A percentile compares a stretch with the other conserved stretches of the same genome.
Evolutionary conservation across 2,329 filamentous ascomycete species (phyloP).

Genomic region (Pseudogymnoascus sp.): DNA sequence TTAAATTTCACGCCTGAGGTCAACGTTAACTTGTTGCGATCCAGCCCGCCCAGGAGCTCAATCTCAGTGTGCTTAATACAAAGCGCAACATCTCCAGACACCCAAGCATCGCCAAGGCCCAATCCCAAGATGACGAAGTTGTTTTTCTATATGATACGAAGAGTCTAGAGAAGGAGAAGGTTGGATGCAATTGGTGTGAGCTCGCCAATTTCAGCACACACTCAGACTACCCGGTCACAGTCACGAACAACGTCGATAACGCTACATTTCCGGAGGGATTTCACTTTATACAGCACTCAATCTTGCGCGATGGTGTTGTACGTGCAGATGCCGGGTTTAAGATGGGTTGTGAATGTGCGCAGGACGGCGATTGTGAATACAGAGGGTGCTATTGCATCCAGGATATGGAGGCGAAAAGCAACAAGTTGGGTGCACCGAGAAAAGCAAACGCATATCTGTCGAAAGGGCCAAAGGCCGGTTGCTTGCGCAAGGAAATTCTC

Average conservation of each 20-base stretch:
- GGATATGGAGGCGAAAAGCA: conserved; percentile 45
- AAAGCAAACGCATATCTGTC: conserved; percentile 48
- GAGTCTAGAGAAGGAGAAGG: conserved; percentile 30
- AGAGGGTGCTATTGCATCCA: conserved; percentile 57
- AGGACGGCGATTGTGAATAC: conserved; percentile 57
- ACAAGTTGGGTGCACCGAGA: neutral
- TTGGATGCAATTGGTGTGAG: conserved; percentile 53
- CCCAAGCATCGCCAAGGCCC: neutral
- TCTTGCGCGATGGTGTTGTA: conserved; percentile 51
- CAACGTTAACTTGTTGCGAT: neutral
- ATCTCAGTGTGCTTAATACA: neutral
- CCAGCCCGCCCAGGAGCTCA: neutral
- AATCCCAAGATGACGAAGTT: neutral
- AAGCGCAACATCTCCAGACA: neutral
- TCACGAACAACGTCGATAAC: conserved; percentile 55
- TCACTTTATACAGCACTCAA: conserved; percentile 56
- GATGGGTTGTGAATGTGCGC: conserved; percentile 58
- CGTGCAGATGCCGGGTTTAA: conserved; percentile 53
- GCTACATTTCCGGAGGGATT: conserved; percentile 54
- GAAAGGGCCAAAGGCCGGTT: conserved; percentile 42
- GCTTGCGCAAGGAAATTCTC: conserved; percentile 44
- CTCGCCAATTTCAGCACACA: conserved; percentile 46
- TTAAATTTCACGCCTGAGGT: neutral
- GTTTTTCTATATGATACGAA: neutral
- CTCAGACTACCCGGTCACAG: conserved; percentile 43